Evolutionary conservation across 2,329 filamentous ascomycete genomes (phyloP).

Genomic region (Dothistroma septosporum): DNA sequence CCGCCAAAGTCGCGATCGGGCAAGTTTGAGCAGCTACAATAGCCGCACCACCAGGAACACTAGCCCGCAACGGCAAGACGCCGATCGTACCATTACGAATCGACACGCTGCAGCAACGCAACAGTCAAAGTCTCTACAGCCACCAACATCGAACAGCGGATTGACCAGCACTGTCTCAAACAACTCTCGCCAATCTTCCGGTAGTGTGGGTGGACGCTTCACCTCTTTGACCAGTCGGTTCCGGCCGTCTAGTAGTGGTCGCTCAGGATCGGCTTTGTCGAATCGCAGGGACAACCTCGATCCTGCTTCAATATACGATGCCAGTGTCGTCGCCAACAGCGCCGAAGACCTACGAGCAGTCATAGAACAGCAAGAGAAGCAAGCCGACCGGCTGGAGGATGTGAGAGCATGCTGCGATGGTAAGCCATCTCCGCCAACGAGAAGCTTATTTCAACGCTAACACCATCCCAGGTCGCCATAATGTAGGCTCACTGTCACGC

Average conservation of each 20-base stretch:
- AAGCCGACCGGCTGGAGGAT: slow-evolving; percentile 81
- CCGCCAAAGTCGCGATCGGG: slow-evolving; percentile 24
- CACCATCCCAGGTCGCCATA: not conserved
- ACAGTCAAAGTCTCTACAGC: slow-evolving; percentile 8
- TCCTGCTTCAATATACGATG: slow-evolving; percentile 43
- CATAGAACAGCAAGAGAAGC: slow-evolving; percentile 71
- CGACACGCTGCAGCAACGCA: slow-evolving; percentile 4
- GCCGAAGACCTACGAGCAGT: slow-evolving; percentile 78
- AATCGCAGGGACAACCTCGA: slow-evolving; percentile 21
- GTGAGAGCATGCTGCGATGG: slow-evolving; percentile 97
- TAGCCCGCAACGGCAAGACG: slow-evolving; percentile 48
- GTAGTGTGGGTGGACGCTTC: slow-evolving; percentile 41
- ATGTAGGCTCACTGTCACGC: not conserved
- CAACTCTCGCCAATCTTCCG: slow-evolving; percentile 18
- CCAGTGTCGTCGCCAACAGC: slow-evolving; percentile 57
- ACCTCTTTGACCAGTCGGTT: slow-evolving; percentile 28
- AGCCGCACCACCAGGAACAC: slow-evolving; percentile 60
- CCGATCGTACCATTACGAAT: slow-evolving; percentile 11
- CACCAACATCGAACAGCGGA: slow-evolving; percentile 4
- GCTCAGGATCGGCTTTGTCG: slow-evolving; percentile 19
- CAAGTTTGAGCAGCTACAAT: slow-evolving; percentile 40
- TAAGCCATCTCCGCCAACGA: slow-evolving; percentile 48
- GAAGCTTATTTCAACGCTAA: not conserved
- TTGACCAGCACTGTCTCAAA: slow-evolving; percentile 11
- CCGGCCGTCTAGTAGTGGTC: slow-evolving; percentile 22